A percentile compares a stretch with the other conserved stretches of the same genome.
Evolutionary conservation across 768 basidiomycete genomes (phyloP).

Genomic region (Suillus variegatus): DNA sequence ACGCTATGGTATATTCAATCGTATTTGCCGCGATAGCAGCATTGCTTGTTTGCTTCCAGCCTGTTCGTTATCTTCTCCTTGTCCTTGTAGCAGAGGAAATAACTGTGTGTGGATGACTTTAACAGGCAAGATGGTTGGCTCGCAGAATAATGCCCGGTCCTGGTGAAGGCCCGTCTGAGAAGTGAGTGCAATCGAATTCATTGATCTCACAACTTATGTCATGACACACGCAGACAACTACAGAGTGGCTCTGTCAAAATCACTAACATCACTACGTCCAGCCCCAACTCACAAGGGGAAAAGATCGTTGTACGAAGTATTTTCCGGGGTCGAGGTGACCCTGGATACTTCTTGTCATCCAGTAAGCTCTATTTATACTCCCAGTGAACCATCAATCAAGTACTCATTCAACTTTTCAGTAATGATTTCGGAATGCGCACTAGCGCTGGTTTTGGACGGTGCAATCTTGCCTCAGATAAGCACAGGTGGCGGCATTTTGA

Average conservation of each 20-base stretch:
- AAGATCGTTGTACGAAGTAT: conserved; percentile 55
- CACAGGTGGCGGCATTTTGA: conserved; percentile 75
- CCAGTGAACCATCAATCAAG: conserved; percentile 1
- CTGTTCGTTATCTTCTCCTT: conserved; percentile 33
- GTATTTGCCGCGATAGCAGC: conserved; percentile 24
- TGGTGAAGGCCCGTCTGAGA: conserved; percentile 64
- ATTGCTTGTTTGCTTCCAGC: conserved; percentile 34
- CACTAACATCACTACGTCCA: conserved; percentile 71
- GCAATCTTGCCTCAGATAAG: conserved; percentile 59
- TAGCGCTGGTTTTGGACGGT: conserved; percentile 62
- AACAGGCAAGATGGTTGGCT: conserved; percentile 57
- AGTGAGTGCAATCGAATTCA: conserved; percentile 44
- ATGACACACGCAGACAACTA: conserved; percentile 43
- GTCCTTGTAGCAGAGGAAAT: not conserved
- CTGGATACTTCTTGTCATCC: conserved; percentile 66
- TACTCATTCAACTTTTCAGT: conserved; percentile 39
- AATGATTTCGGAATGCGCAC: conserved; percentile 78
- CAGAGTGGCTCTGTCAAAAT: conserved; percentile 60
- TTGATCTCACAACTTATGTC: not conserved
- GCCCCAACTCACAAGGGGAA: conserved; percentile 39
- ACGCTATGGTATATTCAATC: conserved; percentile 43
- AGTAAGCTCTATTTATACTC: conserved; percentile 38
- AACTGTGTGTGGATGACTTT: not conserved
- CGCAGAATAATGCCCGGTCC: conserved; percentile 52
- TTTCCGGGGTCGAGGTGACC: conserved; percentile 71